Conservation (phyloP, 495 filamentous ascomycete genomes). For the Lasiosphaeria miniovina region DNA sequence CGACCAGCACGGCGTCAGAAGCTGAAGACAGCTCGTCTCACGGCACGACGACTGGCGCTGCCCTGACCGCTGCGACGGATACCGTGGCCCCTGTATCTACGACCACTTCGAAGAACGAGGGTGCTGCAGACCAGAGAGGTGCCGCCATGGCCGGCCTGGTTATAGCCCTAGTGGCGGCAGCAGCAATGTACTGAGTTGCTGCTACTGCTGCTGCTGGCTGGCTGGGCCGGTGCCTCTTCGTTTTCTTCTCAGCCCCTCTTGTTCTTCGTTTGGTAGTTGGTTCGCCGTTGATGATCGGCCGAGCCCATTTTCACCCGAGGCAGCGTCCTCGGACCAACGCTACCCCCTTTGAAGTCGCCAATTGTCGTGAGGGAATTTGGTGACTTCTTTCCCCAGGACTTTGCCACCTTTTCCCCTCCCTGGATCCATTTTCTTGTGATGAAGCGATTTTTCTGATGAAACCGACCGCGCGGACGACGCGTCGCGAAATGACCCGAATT, state of each 20-base stretch:
- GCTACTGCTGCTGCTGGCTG: not conserved
- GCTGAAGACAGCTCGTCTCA: not conserved
- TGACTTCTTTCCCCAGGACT: too few relatives aligned
- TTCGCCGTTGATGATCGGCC: not conserved
- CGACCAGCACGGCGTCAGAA: slow-evolving; percentile 11
- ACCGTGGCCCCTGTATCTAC: slow-evolving; percentile 13
- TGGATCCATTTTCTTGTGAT: too few relatives aligned
- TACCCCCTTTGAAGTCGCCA: too few relatives aligned
- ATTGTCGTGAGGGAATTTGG: too few relatives aligned
- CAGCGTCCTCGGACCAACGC: too few relatives aligned
- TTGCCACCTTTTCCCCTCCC: too few relatives aligned
- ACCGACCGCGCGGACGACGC: too few relatives aligned
- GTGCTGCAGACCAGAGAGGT: slow-evolving; percentile 35
- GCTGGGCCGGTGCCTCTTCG: not conserved
- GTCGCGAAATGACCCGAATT: not conserved
- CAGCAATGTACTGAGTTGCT: slow-evolving; percentile 36
- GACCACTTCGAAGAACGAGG: slow-evolving; percentile 37
- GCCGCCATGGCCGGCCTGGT: slow-evolving; percentile 45
- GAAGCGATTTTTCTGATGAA: too few relatives aligned
- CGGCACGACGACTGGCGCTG: slow-evolving; percentile 13
- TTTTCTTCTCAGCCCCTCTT: not conserved
- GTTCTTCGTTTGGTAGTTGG: slow-evolving; percentile 4
- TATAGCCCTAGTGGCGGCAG: slow-evolving; percentile 46
- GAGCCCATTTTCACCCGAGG: too few relatives aligned
- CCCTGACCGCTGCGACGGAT: slow-evolving; percentile 3